Base-by-base conservation (phyloP, 495 filamentous ascomycete species). In the Oidiodendron maius region DNA sequence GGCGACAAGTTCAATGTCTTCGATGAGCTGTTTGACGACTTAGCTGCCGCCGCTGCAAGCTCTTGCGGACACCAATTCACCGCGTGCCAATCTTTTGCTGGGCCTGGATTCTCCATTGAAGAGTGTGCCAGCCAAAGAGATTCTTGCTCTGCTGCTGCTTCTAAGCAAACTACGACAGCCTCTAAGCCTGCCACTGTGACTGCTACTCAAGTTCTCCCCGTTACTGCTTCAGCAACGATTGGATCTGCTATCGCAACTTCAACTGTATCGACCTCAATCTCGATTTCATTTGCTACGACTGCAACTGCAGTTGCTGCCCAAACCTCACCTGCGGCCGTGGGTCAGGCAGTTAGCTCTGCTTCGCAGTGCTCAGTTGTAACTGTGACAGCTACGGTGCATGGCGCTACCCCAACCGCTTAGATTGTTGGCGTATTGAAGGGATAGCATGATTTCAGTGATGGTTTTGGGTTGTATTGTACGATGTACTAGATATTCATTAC, bases 1-100 rank as follows among this genome's bases (percentile, higher is more conserved):
- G 15, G 15, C 13, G 54, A 51, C 40, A 30, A 12, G 12, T 30
- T 30, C 12, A 22, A 18, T 12, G 48, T 54, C 28, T 25, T 59
- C 10, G 45, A 51, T 20, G 34, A 59, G 28, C 4, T 55, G 5
- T 59, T 59, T 36, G 44, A 46, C n/a, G 48, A 52, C 25, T 26
- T 59, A 3, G 8, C 25, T 8, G 35, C 40, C 17, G 56, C 56
- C 1, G 44, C 42, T 37, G 36, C 43, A 9, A 48, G 51, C 15
- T 51, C 56, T 37, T 59, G 56, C 24, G 48, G 35, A 2, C 13
- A 46, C n/a, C 56, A 59, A 39, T 55, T 30, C 25, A 49, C 26
- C 2, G 35, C 43, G n/a, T 59, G 56, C 46, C 45, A 40, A 6
- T n/a, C 26, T 8, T 41, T 59, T 35, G 38, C 48, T n/a, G 56